Evolutionary conservation across 2,329 filamentous ascomycete species (phyloP), one percentile per base, ranked within the genome.

Genomic region (Neophaeococcomyces aloes): DNA sequence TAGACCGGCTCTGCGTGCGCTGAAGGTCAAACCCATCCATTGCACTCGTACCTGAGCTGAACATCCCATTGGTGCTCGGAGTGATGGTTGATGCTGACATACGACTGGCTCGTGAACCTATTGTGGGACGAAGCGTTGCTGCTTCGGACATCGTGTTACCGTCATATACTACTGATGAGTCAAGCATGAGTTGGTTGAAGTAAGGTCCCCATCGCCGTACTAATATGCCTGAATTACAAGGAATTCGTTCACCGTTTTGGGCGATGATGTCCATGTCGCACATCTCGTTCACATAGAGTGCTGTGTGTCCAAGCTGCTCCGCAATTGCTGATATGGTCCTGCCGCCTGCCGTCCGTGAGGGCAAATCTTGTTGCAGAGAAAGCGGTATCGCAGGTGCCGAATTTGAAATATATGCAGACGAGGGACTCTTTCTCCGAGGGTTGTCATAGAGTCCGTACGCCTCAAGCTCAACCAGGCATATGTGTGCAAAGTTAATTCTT

Each of bases 361-460:
- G 42, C 15, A 51, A 31, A 37, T 23, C 47, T 3, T 61, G 37
- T 57, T 68, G 54, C 71, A 70, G 19, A 63, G 77, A 51, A 62
- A 76, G 23, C 62, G 75, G 44, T 65, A 79, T 59, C 70, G 82
- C 19, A 69, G 86, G 66, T 64, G 74, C 82, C 64, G 87, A 94
- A 18, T 86, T 81, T 1, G 88, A 95, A 44, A 82, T 72, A 61
- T 91, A 95, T 7, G 80, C 83, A 1, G 87, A 93, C 55, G 86
- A 79, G 1, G 89, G 84, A 3, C 77, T 70, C 1, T 74, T 78
- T 59, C 81, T 83, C 51, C 88, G 78, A 8, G 91, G 88, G 60
- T 96, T 98, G 59, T 96, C 89, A 61, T 95, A 96, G 33, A 98
- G 79, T 1, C 91, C 91, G 67, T 96, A 98, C 0, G 91, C 88